Percentiles rank a stretch among this genome's conserved stretches.
Conservation (phyloP, 1,284 basidiomycete genomes). For the Ustilago lituana region DNA sequence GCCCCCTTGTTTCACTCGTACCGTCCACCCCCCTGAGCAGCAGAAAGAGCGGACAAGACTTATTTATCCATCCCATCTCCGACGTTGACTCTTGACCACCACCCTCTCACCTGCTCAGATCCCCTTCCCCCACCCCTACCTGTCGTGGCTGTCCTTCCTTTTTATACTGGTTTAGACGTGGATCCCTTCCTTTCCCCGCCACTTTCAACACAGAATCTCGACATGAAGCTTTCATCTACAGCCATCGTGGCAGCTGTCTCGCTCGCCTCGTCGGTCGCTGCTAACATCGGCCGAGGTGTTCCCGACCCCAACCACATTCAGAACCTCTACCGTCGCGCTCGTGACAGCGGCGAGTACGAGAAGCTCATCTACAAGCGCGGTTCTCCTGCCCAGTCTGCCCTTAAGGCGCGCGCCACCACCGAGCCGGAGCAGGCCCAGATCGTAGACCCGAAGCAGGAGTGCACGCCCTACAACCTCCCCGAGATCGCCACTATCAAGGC, state of each 20-base stretch:
- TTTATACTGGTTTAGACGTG: neutral
- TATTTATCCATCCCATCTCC: conserved; percentile 11
- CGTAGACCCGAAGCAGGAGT: conserved; percentile 38
- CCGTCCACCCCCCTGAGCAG: neutral
- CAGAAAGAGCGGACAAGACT: neutral
- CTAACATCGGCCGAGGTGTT: conserved; percentile 55
- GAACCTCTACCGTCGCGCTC: conserved; percentile 41
- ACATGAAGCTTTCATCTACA: conserved; percentile 43
- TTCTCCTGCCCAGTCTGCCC: conserved; percentile 21
- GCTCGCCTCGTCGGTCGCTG: conserved; percentile 37
- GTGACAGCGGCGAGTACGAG: conserved; percentile 45
- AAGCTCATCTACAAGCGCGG: conserved; percentile 44
- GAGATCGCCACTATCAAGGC: conserved; percentile 47
- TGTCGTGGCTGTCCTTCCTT: neutral
- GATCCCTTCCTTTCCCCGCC: neutral
- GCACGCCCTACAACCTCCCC: conserved; percentile 54
- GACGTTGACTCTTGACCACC: neutral
- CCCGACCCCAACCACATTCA: conserved; percentile 39
- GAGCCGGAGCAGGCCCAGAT: conserved; percentile 48
- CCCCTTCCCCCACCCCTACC: neutral
- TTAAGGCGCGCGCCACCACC: conserved; percentile 39
- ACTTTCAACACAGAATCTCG: conserved; percentile 3
- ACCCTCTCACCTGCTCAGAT: neutral
- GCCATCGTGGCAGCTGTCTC: conserved; percentile 38
- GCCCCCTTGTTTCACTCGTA: too few species aligned